Conservation (phyloP, 768 basidiomycete species). For the Xerocomus brunneocitrinus region DNA sequence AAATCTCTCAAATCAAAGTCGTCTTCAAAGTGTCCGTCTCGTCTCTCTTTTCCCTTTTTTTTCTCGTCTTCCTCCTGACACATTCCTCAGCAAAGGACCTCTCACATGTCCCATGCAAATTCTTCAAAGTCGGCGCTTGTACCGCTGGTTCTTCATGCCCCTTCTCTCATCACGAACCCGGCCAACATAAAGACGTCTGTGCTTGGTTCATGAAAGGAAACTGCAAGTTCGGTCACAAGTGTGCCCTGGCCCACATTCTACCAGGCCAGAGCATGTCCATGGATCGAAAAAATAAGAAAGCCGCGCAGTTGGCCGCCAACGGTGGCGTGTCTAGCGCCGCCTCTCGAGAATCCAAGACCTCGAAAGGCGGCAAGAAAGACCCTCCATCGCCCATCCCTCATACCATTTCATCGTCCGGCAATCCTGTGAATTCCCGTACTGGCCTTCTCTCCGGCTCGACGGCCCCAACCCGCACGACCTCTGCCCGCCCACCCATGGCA, state of each 20-base stretch:
- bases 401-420: constrained; percentile 6
- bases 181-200: constrained; percentile 75
- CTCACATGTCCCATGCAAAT: constrained; percentile 96
- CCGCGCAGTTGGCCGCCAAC: constrained; percentile 65
- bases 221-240: constrained; percentile 76
- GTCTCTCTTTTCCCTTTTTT: constrained; percentile 1
- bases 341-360: constrained; percentile 28
- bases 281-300: constrained; percentile 97
- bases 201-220: constrained; percentile 94
- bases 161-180: constrained; percentile 90
- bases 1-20: constrained; percentile 23
- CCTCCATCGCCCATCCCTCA: constrained; percentile 17
- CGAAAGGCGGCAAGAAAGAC: constrained; percentile 38
- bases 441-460: constrained; percentile 52
- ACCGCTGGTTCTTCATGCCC: constrained; percentile 92
- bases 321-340: constrained; percentile 34
- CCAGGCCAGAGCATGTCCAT: constrained; percentile 93
- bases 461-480: constrained; percentile 55
- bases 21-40: constrained; percentile 28
- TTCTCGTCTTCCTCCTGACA: background rate
- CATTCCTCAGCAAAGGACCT: constrained; percentile 69
- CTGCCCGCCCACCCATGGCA: constrained; percentile 56
- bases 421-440: constrained; percentile 13
- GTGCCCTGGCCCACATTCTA: constrained; percentile 89
- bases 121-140: constrained; percentile 92